Base-by-base conservation (phyloP, 169 alveolate species). In the Plasmodium inui region DNA sequence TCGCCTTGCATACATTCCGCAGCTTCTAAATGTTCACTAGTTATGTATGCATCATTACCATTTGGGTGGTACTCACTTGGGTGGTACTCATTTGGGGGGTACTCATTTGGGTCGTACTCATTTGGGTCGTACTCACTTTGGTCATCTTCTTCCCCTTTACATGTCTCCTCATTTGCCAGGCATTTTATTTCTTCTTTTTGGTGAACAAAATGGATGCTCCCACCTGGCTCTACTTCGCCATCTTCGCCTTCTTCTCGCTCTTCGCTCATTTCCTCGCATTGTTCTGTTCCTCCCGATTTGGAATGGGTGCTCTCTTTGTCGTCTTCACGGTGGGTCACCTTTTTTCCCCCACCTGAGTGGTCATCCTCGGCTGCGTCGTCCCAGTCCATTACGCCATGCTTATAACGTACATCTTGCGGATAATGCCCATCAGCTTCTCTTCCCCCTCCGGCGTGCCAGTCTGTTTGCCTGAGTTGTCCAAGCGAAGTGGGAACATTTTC, bases 41-140 rank as follows among this genome's bases (percentile, higher is more conserved):
- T 26, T 83, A 44, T 34, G 70, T 83, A 67, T 70, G 28, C 92
- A 70, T 70, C 50, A 83, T 44, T 70, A 83, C 50, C 26, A 19
- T 34, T 70, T 70, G 50, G 50, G 30, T 41, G 26, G 76, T n/a
- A 39, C 26, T 41, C 32, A 6, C 41, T 70, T 1, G 53, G 76
- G 74, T n/a, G n/a, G n/a, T n/a, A n/a, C n/a, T n/a, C 26, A 19
- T 34, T 70, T 70, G 50, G 50, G 30, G 26, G 26, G 76, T n/a
- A 39, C 26, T 41, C 32, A 6, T 70, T 70, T 1, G 53, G 76
- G 74, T n/a, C n/a, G n/a, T n/a, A n/a, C n/a, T n/a, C 26, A 19
- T 34, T 70, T 70, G 50, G 50, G 30, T 41, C 14, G 76, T n/a
- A 39, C 26, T 41, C 32, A 6, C 41, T 70, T 1, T 34, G 76